Conservation (phyloP, 1,139 yeast genomes). For the Lodderomyces jiufengensis region DNA sequence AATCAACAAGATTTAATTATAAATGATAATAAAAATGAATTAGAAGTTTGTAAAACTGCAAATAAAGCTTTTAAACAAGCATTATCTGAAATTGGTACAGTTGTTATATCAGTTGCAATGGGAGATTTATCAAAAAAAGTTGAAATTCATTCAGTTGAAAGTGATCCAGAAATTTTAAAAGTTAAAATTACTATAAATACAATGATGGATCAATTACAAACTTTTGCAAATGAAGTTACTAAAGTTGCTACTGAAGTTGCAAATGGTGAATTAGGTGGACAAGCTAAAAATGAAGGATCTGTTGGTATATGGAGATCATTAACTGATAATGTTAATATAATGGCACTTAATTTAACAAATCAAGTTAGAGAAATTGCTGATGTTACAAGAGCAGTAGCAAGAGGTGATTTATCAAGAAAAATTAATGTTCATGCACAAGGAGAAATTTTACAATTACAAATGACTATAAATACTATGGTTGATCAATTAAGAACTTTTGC, state of each 20-base stretch:
- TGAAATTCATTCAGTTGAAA: conserved; percentile 65
- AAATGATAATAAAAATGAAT: conserved; percentile 32
- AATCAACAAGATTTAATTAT: conserved; percentile 31
- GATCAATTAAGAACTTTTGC: conserved; percentile 86
- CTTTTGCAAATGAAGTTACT: conserved; percentile 79
- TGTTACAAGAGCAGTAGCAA: conserved; percentile 80
- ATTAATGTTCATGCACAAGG: conserved; percentile 85
- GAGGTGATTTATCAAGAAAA: conserved; percentile 73
- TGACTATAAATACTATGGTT: conserved; percentile 83
- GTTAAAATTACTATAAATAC: conserved; percentile 81
- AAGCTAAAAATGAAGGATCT: conserved; percentile 77
- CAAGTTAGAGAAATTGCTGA: conserved; percentile 86
- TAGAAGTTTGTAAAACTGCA: conserved; percentile 57
- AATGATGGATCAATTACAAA: conserved; percentile 83
- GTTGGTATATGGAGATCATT: conserved; percentile 85
- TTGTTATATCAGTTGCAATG: conserved; percentile 78
- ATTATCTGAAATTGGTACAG: conserved; percentile 73
- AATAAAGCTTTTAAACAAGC: conserved; percentile 78
- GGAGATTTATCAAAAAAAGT: conserved; percentile 82
- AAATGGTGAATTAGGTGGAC: conserved; percentile 85
- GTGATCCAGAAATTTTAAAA: conserved; percentile 70
- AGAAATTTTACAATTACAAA: conserved; percentile 72
- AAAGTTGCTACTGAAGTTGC: conserved; percentile 88
- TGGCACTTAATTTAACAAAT: conserved; percentile 82
- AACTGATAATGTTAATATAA: conserved; percentile 80